Conservation (phyloP, 1,284 basidiomycete genomes). For the Ceratobasidium sp. region DNA sequence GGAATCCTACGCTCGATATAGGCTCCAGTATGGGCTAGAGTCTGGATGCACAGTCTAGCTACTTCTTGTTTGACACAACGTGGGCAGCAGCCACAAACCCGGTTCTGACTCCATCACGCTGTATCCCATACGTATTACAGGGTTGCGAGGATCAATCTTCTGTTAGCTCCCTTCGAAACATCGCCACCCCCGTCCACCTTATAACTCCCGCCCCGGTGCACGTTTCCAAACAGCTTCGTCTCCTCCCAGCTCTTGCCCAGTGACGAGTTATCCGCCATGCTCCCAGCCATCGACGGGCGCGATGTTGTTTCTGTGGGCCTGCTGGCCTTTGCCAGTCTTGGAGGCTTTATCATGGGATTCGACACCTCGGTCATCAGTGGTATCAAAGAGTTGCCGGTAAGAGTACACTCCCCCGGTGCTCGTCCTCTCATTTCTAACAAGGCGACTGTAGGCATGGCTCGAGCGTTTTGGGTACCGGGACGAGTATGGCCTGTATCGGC, state of each 20-base stretch:
- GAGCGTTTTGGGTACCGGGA: constrained; percentile 2
- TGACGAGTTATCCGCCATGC: constrained; percentile 3
- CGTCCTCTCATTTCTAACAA: neutral
- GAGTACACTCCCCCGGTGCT: neutral
- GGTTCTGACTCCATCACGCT: too few species aligned
- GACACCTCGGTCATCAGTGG: constrained; percentile 26
- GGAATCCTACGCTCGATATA: too few species aligned
- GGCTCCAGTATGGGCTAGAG: too few species aligned
- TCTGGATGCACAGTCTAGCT: neutral
- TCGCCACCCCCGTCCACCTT: too few species aligned
- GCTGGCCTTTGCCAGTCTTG: constrained; percentile 22
- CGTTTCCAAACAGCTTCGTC: neutral
- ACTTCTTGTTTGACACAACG: neutral
- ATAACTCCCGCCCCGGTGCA: neutral
- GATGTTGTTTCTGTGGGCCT: constrained; percentile 19
- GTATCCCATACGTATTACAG: neutral
- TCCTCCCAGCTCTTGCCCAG: neutral
- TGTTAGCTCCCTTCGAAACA: neutral
- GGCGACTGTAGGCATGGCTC: constrained; percentile 9
- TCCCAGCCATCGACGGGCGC: constrained; percentile 3
- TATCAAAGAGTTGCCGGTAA: constrained; percentile 14
- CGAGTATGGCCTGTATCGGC: constrained; percentile 39
- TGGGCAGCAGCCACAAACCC: constrained; percentile 6
- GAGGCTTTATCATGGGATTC: constrained; percentile 26
- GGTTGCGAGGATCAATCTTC: too few species aligned